Conservation (phyloP, 768 basidiomycete species). For the Mrakia hoshinonis region DNA sequence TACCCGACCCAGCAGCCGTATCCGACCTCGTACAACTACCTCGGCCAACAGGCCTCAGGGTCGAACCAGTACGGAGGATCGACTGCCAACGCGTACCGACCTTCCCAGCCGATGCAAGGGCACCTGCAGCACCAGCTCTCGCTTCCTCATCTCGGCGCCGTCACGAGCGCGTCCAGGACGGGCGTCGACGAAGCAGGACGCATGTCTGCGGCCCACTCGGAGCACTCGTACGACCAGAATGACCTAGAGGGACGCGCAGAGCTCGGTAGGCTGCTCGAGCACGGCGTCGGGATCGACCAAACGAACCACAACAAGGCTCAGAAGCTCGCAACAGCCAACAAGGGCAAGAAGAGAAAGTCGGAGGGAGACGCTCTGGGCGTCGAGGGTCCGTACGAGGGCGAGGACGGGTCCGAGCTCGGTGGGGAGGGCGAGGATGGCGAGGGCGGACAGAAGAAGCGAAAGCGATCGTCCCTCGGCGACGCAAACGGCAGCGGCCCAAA, state of each 20-base stretch:
- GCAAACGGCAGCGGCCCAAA: background rate
- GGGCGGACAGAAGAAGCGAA: background rate
- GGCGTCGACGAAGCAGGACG: background rate
- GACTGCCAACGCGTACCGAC: background rate
- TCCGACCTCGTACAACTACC: background rate
- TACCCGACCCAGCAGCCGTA: background rate
- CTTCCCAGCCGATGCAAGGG: background rate
- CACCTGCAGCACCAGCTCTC: slow-evolving; percentile 1
- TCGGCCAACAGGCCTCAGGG: background rate
- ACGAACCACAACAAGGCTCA: background rate
- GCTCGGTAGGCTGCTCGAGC: background rate
- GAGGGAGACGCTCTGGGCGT: background rate
- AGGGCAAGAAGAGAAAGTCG: background rate
- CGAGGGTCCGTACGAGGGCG: background rate
- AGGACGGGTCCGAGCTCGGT: background rate
- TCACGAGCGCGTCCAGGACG: slow-evolving; percentile 5
- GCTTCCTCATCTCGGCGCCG: background rate
- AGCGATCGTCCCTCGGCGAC: no score
- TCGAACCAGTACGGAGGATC: background rate
- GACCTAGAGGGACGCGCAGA: background rate
- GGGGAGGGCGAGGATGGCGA: background rate
- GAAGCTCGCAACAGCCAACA: background rate
- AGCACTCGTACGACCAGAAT: slow-evolving; percentile 7
- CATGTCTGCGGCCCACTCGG: background rate
- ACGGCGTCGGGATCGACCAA: background rate